Percentiles rank a stretch among this genome's conserved stretches.
Conservation (phyloP, 2,329 filamentous ascomycete genomes). For the Dactylellina drechsleri region DNA sequence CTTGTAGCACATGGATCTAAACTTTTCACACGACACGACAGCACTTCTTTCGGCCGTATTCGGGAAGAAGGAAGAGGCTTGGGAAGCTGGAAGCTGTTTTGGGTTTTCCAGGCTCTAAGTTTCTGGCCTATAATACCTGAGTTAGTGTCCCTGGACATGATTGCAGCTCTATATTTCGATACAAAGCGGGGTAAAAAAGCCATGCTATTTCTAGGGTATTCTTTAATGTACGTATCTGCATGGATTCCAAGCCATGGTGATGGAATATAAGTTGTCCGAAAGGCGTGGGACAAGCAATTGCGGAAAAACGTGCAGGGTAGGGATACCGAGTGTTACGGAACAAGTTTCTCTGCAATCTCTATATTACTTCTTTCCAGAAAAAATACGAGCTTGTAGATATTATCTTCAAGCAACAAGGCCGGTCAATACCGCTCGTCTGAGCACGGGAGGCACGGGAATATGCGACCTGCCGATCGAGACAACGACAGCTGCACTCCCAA, state of each 20-base stretch:
- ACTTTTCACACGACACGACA: too few relatives aligned
- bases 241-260: constrained; percentile 16
- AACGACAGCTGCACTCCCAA: background rate
- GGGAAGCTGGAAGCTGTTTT: background rate
- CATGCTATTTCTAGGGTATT: background rate
- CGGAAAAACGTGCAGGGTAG: background rate
- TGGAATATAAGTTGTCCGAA: constrained; percentile 1
- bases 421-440: background rate
- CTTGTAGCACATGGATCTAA: background rate
- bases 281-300: background rate
- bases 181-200: background rate
- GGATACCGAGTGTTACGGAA: background rate
- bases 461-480: constrained; percentile 4
- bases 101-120: too few relatives aligned
- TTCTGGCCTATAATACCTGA: too few relatives aligned
- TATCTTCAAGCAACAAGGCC: background rate
- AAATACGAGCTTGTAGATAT: background rate
- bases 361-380: background rate
- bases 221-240: too few relatives aligned
- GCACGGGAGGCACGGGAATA: background rate
- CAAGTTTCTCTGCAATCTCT: background rate
- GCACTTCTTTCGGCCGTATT: too few relatives aligned
- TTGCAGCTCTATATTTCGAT: constrained; percentile 25
- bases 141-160: constrained; percentile 4
- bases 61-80: background rate